Evolutionary conservation across 2,329 filamentous ascomycete species (phyloP), one percentile per base, ranked within the genome.

Genomic region (Hypocrella siamensis): DNA sequence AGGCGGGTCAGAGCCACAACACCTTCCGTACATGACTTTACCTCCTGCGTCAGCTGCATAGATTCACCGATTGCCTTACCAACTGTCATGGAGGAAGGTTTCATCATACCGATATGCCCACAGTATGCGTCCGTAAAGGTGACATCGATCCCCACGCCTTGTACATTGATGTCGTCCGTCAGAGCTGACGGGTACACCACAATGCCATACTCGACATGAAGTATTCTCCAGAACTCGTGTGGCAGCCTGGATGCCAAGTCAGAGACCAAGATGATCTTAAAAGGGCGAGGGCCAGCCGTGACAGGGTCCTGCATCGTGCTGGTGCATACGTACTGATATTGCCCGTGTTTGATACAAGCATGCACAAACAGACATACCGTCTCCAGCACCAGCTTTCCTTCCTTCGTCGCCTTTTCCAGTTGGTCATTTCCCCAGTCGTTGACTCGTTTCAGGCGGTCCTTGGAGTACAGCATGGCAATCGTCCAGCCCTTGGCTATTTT

Each of bases 331-430:
- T 39, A 58, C 55, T 44, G 46, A 40, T 49, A 58, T 30, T 58
- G 54, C 7, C 49, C 52, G 6, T 39, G 44, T 41, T 51, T 58
- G 31, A 58, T 38, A 26, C 53, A 55, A 17, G 52, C 46, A 32
- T 58, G 54, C 17, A 58, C 44, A 31, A 58, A 58, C n/a, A 58
- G 36, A 28, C 55, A 58, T 11, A 54, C 43, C 6, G 54, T 58
- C 42, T 58, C 55, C 21, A 58, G 41, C 10, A 57, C 46, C 16
- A 58, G 35, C 8, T 40, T 42, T 4, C 54, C 54, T 18, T 53
- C 47, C 7, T 46, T 41, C 28, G 45, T 40, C 1, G 52, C 53
- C 12, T 41, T 40, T 18, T 51, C 45, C 17, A 57, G 41, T 37
- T 56, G 44, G 14, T 48, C 43, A n/a, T 45, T 43, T n/a, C 49